phyloP scores from a whole-genome alignment of 2,329 filamentous ascomycete genomes.

The Cladosporium sphaerospermum region DNA sequence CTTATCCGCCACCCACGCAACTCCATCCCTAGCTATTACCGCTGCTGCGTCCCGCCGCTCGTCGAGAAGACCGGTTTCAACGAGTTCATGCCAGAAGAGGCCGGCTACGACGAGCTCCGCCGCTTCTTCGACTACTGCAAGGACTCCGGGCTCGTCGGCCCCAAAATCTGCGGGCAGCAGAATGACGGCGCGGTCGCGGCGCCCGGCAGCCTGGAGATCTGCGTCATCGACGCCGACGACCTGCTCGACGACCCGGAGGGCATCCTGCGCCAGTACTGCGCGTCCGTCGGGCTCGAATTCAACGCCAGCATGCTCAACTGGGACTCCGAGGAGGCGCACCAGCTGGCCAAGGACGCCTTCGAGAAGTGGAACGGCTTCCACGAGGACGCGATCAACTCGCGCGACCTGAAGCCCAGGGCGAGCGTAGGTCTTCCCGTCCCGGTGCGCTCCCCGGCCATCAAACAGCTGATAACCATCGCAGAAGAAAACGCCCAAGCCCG shows the following conservation, averaged over 20 bases:
- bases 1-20: constrained; percentile 91
- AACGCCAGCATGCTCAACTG: constrained; percentile 73
- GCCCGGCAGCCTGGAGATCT: constrained; percentile 54
- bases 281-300: constrained; percentile 72
- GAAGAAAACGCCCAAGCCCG: constrained; percentile 57
- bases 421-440: constrained; percentile 43
- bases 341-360: constrained; percentile 66
- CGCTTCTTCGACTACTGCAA: constrained; percentile 80
- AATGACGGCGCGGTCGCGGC: constrained; percentile 27
- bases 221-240: constrained; percentile 89
- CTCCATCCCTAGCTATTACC: constrained; percentile 88
- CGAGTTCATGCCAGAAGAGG: constrained; percentile 79
- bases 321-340: constrained; percentile 67
- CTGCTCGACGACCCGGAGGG: constrained; percentile 76
- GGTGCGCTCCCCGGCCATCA: not conserved
- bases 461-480: constrained; percentile 19
- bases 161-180: constrained; percentile 50
- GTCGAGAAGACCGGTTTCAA: constrained; percentile 76
- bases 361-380: constrained; percentile 98
- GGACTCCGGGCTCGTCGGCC: constrained; percentile 62
- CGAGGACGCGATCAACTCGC: constrained; percentile 84
- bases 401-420: constrained; percentile 63
- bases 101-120: constrained; percentile 83
- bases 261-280: constrained; percentile 73
- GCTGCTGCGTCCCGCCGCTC: constrained; percentile 86